Percentiles rank a stretch among this genome's conserved stretches.
These are phyloP conservation scores for Puccinia polysora DNA, from an alignment of 1,284 basidiomycete species.

Conservation along the genomic window DNA sequence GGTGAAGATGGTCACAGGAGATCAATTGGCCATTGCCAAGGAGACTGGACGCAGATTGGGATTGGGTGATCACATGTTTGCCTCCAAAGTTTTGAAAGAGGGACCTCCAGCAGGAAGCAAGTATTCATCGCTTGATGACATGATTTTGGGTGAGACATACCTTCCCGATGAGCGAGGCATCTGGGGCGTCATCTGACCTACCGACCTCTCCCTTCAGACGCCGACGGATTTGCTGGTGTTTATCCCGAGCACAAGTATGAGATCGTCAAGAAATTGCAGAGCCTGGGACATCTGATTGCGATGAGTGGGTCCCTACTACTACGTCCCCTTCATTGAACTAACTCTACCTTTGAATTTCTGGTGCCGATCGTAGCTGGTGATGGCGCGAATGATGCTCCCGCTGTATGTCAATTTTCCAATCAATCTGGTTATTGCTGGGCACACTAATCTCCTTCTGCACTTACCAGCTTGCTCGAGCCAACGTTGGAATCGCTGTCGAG, in stretches of 20 bases:
- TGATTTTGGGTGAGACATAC: constrained; percentile 56
- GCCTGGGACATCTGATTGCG: constrained; percentile 57
- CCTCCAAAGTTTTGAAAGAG: constrained; percentile 88
- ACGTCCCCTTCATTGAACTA: background rate
- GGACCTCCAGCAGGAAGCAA: constrained; percentile 72
- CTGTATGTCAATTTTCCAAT: constrained; percentile 50
- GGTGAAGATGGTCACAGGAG: constrained; percentile 99
- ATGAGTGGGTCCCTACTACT: constrained; percentile 23
- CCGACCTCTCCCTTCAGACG: constrained; percentile 61
- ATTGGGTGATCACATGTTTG: constrained; percentile 93
- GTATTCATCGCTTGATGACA: constrained; percentile 76
- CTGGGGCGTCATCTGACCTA: too few species aligned
- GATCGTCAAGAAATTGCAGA: constrained; percentile 87
- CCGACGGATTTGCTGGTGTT: constrained; percentile 87
- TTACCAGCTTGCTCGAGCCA: constrained; percentile 61
- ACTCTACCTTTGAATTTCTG: background rate
- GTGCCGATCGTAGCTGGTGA: constrained; percentile 84
- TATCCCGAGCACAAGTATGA: constrained; percentile 61
- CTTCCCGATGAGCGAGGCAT: too few species aligned
- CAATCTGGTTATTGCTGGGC: background rate
- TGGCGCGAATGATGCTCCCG: constrained; percentile 92
- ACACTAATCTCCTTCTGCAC: background rate
- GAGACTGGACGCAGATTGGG: constrained; percentile 97
- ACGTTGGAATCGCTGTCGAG: constrained; percentile 65
- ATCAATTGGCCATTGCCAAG: constrained; percentile 98